Percentiles rank a stretch among this genome's conserved stretches.
phyloP scores from a whole-genome alignment of 208 protist species.

The Acanthamoeba lenticulata region DNA sequence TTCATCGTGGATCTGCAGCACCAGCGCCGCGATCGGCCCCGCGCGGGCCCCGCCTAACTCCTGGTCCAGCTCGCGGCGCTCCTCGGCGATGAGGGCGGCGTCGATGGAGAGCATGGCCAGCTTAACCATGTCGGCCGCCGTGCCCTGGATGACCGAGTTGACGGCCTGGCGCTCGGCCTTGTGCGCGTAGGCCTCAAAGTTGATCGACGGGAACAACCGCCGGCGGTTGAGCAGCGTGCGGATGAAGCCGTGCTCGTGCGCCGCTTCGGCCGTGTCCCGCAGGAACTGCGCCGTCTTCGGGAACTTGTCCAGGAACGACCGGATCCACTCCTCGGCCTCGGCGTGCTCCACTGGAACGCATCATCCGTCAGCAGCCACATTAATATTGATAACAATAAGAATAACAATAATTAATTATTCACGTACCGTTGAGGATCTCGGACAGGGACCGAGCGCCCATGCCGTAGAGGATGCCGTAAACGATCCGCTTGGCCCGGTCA shows the following conservation, averaged over 20 bases:
- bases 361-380: not conserved
- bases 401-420: no score
- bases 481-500: slow-evolving; percentile 37
- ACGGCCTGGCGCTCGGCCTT: slow-evolving; percentile 56
- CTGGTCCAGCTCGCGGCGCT: not conserved
- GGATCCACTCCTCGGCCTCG: slow-evolving; percentile 8
- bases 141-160: slow-evolving; percentile 64
- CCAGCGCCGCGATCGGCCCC: not conserved
- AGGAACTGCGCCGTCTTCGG: slow-evolving; percentile 57
- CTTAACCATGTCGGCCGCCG: slow-evolving; percentile 53
- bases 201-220: slow-evolving; percentile 29
- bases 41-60: not conserved
- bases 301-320: slow-evolving; percentile 52
- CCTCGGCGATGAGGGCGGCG: not conserved
- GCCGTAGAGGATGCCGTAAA: slow-evolving; percentile 67
- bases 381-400: no score
- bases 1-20: slow-evolving; percentile 44
- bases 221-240: slow-evolving; percentile 29
- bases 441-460: slow-evolving; percentile 1
- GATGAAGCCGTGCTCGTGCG: slow-evolving; percentile 11
- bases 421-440: slow-evolving; percentile 40
- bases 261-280: not conserved
- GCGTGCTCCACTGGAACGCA: not conserved
- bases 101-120: slow-evolving; percentile 57
- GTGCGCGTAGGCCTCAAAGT: slow-evolving; percentile 30